A percentile compares a stretch with the other conserved stretches of the same genome.
phyloP scores from a whole-genome alignment of 2,329 filamentous ascomycete genomes.

The Fusarium hostae region DNA sequence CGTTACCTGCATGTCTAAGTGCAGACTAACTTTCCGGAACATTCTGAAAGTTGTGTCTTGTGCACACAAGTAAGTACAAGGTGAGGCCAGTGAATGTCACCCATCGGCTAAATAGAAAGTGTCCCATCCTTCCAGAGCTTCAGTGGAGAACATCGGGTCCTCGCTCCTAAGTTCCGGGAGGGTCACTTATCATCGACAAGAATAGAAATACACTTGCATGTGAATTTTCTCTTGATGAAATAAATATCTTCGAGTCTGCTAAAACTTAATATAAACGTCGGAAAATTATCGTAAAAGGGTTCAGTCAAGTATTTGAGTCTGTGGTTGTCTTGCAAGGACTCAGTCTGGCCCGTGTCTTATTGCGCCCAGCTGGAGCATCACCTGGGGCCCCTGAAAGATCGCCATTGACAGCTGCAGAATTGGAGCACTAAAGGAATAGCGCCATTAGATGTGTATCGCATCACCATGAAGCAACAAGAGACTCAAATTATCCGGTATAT shows the following conservation, averaged over 20 bases:
- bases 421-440: conserved; percentile 33
- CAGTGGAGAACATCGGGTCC: conserved; percentile 7
- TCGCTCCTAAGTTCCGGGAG: neutral
- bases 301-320: neutral
- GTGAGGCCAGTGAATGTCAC: neutral
- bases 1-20: neutral
- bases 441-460: conserved; percentile 5
- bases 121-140: neutral
- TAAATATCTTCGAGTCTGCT: neutral
- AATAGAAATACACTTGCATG: neutral
- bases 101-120: conserved; percentile 18
- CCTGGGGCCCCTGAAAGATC: conserved; percentile 35
- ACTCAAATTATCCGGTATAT: neutral
- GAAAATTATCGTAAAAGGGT: neutral
- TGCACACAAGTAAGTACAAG: neutral
- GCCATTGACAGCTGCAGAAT: conserved; percentile 35
- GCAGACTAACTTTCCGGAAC: neutral
- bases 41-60: neutral
- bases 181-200: neutral
- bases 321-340: neutral
- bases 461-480: neutral
- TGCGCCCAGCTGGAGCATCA: neutral
- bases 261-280: neutral
- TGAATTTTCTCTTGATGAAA: neutral
- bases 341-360: neutral